Evolutionary conservation across 2,329 filamentous ascomycete species (phyloP), one percentile per base, ranked within the genome.

Genomic region (Bipolaris cookei): DNA sequence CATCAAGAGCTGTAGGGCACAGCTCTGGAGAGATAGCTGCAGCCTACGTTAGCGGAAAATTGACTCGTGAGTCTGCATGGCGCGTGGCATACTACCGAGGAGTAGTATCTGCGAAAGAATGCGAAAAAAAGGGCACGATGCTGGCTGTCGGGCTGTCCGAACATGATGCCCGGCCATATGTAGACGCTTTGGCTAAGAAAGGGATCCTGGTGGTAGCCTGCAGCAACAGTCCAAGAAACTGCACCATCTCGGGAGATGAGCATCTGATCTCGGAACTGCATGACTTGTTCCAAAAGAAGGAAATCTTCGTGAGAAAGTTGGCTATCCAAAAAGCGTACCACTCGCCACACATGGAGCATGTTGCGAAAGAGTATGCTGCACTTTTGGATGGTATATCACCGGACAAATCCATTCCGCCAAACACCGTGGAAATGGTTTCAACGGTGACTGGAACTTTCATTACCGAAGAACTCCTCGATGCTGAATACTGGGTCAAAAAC

Each of bases 291-390:
- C 25, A 35, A 28, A 13, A 1, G 7, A 70, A 75, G 45, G n/a
- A 42, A 16, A 34, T 53, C 3, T 53, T 53, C n/a, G 25, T 32
- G 11, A 30, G 51, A 6, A 46, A 47, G 25, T 20, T 53, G 13
- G 2, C 35, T 8, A 77, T 81, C 1, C 75, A 79, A 21, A 75
- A 65, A 8, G 81, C 80, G 0, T 83, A 82, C 51, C 81, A 82
- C 49, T 80, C 59, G 44, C 16, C 42, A 11, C 47, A 56, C 35
- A 53, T 67, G 64, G 23, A 32, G 14, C 51, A 38, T 3, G n/a
- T 62, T 38, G 53, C 30, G 23, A 32, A 43, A 2, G 38, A 49
- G 4, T 66, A 52, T 37, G 14, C 25, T 3, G 11, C 20, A 21
- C 43, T 28, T 28, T 13, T 44, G 13, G 41, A 28, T 11, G 28